Evolutionary conservation across 176 grass and related monocot species (phyloP).

Genomic region (Triticum timopheevii): DNA sequence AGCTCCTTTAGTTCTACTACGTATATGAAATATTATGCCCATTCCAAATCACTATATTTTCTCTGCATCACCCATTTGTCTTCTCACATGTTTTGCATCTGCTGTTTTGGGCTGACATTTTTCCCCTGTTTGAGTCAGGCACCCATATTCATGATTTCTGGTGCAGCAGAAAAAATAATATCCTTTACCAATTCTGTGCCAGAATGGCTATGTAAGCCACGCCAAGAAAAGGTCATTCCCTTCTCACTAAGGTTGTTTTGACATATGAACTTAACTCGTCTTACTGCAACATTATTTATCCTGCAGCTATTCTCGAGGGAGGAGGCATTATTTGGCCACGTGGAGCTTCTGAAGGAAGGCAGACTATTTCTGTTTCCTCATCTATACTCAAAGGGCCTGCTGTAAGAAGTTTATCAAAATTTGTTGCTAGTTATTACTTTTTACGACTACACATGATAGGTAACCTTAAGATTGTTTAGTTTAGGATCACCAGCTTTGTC

Average conservation of each 20-base stretch:
- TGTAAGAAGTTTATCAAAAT: constrained; percentile 55
- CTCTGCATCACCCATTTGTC: not conserved
- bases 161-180: constrained; percentile 61
- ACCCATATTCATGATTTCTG: constrained; percentile 84
- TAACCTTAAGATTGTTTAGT: constrained; percentile 13
- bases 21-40: constrained; percentile 6
- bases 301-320: constrained; percentile 63
- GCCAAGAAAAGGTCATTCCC: constrained; percentile 82
- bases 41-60: constrained; percentile 2
- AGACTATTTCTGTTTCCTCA: constrained; percentile 56
- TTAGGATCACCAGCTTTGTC: not conserved
- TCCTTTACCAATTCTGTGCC: constrained; percentile 67
- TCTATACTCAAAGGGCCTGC: constrained; percentile 65
- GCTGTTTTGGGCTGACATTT: not conserved
- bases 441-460: not conserved
- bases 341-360: constrained; percentile 70
- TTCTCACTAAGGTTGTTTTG: constrained; percentile 21
- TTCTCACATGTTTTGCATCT: not conserved
- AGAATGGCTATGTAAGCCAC: constrained; percentile 90
- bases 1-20: not conserved
- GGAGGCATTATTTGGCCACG: constrained; percentile 73
- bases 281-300: constrained; percentile 22
- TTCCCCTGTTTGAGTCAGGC: constrained; percentile 39
- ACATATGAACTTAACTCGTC: constrained; percentile 5
- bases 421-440: constrained; percentile 1